Evolutionary conservation across 495 filamentous ascomycete genomes (phyloP).

Genomic region (Pyrenopolyporus hunteri): DNA sequence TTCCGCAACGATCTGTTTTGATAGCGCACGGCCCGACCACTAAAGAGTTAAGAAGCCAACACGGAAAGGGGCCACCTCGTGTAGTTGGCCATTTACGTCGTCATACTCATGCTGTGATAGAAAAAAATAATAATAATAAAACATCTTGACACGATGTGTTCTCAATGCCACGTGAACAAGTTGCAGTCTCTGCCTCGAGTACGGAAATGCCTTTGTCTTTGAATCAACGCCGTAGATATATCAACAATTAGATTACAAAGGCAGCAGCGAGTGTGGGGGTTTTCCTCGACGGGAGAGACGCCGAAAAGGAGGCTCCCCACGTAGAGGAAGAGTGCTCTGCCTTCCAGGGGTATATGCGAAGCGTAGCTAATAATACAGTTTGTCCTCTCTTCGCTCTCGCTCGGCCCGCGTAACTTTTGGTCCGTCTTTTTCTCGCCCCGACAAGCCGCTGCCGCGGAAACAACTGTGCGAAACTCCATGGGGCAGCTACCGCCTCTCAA

Average conservation of each 20-base stretch:
- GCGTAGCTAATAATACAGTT: slow-evolving; percentile 44
- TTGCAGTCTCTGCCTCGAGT: not conserved
- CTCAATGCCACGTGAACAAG: not conserved
- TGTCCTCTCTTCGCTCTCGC: slow-evolving; percentile 35
- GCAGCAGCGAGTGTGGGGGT: slow-evolving; percentile 38
- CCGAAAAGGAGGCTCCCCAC: slow-evolving; percentile 2
- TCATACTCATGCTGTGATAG: not conserved
- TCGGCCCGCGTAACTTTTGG: slow-evolving; percentile 32
- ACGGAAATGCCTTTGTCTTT: not conserved
- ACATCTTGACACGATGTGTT: too few species aligned
- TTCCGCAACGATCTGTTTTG: slow-evolving; percentile 5
- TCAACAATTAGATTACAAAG: slow-evolving; percentile 41
- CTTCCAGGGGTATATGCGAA: slow-evolving; percentile 43
- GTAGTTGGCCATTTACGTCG: too few species aligned
- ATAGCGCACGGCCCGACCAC: not conserved
- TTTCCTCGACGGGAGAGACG: slow-evolving; percentile 20
- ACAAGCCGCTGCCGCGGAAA: slow-evolving; percentile 27
- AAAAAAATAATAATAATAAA: too few species aligned
- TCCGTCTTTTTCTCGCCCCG: slow-evolving; percentile 20
- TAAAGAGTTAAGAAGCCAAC: not conserved
- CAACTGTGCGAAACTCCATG: slow-evolving; percentile 12
- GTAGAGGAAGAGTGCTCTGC: slow-evolving; percentile 29
- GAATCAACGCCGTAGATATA: slow-evolving; percentile 9
- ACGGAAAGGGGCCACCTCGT: not conserved
- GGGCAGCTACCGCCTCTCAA: slow-evolving; percentile 21